Evolutionary conservation across 371 early-diverging fungal species (phyloP).

Genomic region (Batkoa obscura): DNA sequence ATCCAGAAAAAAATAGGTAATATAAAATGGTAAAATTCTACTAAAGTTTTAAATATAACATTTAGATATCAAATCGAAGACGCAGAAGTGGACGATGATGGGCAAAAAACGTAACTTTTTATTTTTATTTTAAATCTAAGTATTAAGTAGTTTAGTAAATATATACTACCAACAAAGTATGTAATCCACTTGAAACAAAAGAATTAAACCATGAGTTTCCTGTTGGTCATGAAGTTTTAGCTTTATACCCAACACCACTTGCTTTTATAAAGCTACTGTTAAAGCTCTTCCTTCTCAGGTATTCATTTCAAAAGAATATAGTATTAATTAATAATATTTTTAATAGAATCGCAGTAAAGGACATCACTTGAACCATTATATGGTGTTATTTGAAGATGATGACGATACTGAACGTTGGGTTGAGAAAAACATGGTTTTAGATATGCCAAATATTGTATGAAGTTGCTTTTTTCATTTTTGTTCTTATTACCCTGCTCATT

Average conservation of each 20-base stretch:
- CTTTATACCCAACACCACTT: slow-evolving; percentile 71
- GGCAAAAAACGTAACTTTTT: slow-evolving; percentile 27
- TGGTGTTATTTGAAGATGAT: slow-evolving; percentile 5
- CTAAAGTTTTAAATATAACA: background rate
- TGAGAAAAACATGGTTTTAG: background rate
- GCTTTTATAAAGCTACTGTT: slow-evolving; percentile 66
- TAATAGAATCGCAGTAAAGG: background rate
- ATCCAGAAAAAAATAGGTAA: slow-evolving; percentile 39
- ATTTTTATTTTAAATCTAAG: background rate
- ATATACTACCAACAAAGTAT: slow-evolving; percentile 31
- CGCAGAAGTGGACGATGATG: slow-evolving; percentile 49
- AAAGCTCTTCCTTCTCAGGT: slow-evolving; percentile 47
- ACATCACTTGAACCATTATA: slow-evolving; percentile 2
- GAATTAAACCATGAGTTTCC: slow-evolving; percentile 27
- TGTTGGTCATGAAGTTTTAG: slow-evolving; percentile 45
- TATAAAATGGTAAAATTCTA: background rate
- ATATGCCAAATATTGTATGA: background rate
- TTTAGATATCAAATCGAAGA: slow-evolving; percentile 47
- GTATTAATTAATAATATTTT: background rate
- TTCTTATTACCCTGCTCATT: too few species aligned
- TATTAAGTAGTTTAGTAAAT: slow-evolving; percentile 21
- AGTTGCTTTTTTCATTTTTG: too few species aligned
- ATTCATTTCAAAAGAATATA: slow-evolving; percentile 1
- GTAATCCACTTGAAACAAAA: slow-evolving; percentile 36
- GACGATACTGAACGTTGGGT: slow-evolving; percentile 4